phyloP scores from a whole-genome alignment of 2,329 filamentous ascomycete species.

The Capronia americana region DNA sequence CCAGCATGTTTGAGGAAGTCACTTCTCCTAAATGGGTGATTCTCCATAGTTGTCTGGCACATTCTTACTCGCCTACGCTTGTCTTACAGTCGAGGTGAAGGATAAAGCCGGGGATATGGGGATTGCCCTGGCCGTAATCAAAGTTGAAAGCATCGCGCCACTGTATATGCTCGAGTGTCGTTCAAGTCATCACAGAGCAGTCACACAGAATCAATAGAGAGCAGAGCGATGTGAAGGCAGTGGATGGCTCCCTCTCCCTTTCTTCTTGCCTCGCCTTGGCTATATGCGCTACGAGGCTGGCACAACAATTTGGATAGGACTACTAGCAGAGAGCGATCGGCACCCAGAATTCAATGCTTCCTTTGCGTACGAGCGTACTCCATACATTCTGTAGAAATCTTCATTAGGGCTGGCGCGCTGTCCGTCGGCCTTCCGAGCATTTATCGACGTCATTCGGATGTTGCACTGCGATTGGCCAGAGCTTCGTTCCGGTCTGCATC shows the following conservation, averaged over 20 bases:
- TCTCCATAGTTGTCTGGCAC: constrained; percentile 57
- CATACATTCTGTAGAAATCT: background rate
- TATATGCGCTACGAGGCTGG: background rate
- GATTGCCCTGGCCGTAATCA: background rate
- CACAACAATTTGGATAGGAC: background rate
- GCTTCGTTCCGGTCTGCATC: constrained; percentile 12
- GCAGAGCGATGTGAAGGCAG: background rate
- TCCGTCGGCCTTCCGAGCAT: background rate
- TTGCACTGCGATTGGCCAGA: constrained; percentile 5
- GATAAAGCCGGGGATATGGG: background rate
- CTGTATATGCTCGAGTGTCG: background rate
- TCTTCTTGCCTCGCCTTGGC: background rate
- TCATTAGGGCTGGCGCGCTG: background rate
- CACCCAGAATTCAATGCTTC: background rate
- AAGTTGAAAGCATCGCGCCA: background rate
- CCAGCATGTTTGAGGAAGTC: constrained; percentile 57
- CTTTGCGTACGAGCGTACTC: background rate
- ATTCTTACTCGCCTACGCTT: constrained; percentile 33
- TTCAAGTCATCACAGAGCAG: background rate
- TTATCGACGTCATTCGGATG: constrained; percentile 5
- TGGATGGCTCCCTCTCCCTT: background rate
- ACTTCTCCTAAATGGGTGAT: constrained; percentile 50
- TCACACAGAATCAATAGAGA: background rate
- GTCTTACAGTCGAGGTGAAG: background rate
- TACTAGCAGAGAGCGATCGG: background rate